phyloP scores from a whole-genome alignment of 768 basidiomycete genomes.

The Candolleomyces eurysporus region DNA sequence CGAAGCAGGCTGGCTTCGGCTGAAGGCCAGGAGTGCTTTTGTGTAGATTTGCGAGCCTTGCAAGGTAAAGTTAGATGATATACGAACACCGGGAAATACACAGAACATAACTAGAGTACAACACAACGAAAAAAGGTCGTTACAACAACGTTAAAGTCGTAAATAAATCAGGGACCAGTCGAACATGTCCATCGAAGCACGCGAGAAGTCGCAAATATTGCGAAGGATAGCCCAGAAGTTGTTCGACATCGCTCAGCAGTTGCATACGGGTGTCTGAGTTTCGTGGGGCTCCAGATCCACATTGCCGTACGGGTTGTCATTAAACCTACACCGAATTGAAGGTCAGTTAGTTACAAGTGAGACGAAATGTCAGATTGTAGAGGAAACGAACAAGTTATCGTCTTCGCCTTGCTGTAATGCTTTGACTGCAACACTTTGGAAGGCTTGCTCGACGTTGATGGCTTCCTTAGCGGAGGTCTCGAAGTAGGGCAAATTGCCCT shows the following conservation, averaged over 20 bases:
- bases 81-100: too few species aligned
- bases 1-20: too few species aligned
- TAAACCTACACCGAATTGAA: not conserved
- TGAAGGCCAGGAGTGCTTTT: too few species aligned
- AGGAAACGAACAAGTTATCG: not conserved
- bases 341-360: not conserved
- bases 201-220: too few species aligned
- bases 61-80: too few species aligned
- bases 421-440: constrained; percentile 99
- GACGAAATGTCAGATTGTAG: not conserved
- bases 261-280: not conserved
- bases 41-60: too few species aligned
- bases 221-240: too few species aligned
- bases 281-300: constrained; percentile 1
- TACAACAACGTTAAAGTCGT: too few species aligned
- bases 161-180: too few species aligned
- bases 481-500: constrained; percentile 99
- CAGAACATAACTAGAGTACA: too few species aligned
- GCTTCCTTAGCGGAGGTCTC: constrained; percentile 99
- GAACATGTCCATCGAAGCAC: too few species aligned
- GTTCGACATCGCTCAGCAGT: not conserved
- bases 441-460: constrained; percentile 99
- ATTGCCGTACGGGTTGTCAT: not conserved
- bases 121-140: too few species aligned
- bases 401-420: constrained; percentile 78